A percentile compares a stretch with the other conserved stretches of the same genome.
Evolutionary conservation across 345 rosid genomes (phyloP).

Genomic region (Clarkia xantiana): DNA sequence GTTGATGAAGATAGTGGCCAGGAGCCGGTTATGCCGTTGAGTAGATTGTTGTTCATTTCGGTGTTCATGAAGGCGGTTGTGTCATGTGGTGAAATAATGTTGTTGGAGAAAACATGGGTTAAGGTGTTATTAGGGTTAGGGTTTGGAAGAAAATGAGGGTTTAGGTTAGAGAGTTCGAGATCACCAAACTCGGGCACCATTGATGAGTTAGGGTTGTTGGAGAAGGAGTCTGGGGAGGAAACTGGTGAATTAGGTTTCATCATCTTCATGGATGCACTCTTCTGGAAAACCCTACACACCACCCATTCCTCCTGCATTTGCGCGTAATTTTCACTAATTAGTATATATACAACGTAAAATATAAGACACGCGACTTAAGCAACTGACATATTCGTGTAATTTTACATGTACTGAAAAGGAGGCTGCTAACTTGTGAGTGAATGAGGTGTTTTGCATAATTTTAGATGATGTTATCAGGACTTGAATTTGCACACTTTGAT

Average conservation of each 20-base stretch:
- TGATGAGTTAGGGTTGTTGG: slow-evolving; percentile 59
- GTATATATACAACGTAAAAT: too few relatives aligned
- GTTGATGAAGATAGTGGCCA: slow-evolving; percentile 19
- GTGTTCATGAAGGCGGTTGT: not conserved
- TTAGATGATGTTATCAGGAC: too few relatives aligned
- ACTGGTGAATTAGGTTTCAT: slow-evolving; percentile 24
- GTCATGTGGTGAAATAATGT: slow-evolving; percentile 5
- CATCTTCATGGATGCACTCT: slow-evolving; percentile 41
- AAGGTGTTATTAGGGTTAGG: slow-evolving; percentile 11
- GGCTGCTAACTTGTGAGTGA: too few relatives aligned
- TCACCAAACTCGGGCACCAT: slow-evolving; percentile 55
- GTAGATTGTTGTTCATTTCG: not conserved
- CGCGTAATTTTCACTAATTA: not conserved
- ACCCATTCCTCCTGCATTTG: slow-evolving; percentile 84
- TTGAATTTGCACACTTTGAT: too few relatives aligned
- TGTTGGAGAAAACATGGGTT: slow-evolving; percentile 1
- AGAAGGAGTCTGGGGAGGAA: slow-evolving; percentile 18
- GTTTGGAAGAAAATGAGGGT: slow-evolving; percentile 1
- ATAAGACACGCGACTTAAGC: too few relatives aligned
- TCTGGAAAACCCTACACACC: slow-evolving; percentile 69
- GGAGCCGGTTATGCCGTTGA: slow-evolving; percentile 8
- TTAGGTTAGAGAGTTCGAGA: slow-evolving; percentile 41
- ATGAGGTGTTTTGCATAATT: too few relatives aligned
- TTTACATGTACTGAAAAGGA: too few relatives aligned
- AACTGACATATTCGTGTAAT: too few relatives aligned